These are phyloP conservation scores for Brassica napus DNA, from an alignment of 345 rosid genomes.

Conservation along the genomic window Da-Ae NC_063444.1:14792001-14792500, in stretches of 20 bases:
- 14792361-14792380: constrained; percentile 98
- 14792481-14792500: constrained; percentile 47
- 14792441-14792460: constrained; percentile 53
- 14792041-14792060: constrained; percentile 48
- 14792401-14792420: constrained; percentile 64
- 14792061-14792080: constrained; percentile 58
- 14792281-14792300: constrained; percentile 89
- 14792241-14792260: constrained; percentile 95
- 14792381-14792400: constrained; percentile 99
- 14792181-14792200: constrained; percentile 72
- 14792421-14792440: constrained; percentile 62
- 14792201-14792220: constrained; percentile 68
- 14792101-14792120: constrained; percentile 20
- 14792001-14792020: constrained; percentile 60
- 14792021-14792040: constrained; percentile 55
- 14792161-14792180: constrained; percentile 57
- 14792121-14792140: not conserved
- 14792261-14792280: constrained; percentile 88
- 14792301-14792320: constrained; percentile 95
- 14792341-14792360: constrained; percentile 96
- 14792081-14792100: constrained; percentile 15
- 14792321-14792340: constrained; percentile 99
- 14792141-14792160: constrained; percentile 34
- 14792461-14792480: constrained; percentile 71
- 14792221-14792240: constrained; percentile 92